These are phyloP conservation scores for Suillus placidus DNA, from an alignment of 768 basidiomycete species.

Conservation along the genomic window DNA sequence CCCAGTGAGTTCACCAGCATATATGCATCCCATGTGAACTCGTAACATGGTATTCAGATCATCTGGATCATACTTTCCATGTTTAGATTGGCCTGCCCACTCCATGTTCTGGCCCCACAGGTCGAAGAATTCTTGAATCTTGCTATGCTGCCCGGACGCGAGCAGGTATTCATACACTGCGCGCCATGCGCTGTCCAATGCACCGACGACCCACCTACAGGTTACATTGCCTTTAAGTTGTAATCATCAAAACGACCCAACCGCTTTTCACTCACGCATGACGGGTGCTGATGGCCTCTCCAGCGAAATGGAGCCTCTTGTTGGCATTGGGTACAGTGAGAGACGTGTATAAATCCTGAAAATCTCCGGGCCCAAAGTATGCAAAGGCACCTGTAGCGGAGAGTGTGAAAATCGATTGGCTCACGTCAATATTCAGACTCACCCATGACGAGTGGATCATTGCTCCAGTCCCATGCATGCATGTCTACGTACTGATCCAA, in stretches of 20 bases:
- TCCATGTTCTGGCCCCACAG: conserved; percentile 27
- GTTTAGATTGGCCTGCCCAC: too few relatives aligned
- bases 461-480: conserved; percentile 38
- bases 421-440: conserved; percentile 6
- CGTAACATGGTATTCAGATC: too few relatives aligned
- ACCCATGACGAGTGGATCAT: conserved; percentile 36
- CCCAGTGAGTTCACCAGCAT: too few relatives aligned
- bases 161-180: conserved; percentile 33
- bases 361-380: conserved; percentile 43
- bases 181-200: conserved; percentile 39
- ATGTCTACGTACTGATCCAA: conserved; percentile 24
- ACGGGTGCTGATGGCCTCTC: conserved; percentile 40
- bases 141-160: conserved; percentile 13
- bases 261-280: conserved; percentile 29
- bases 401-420: background rate
- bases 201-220: conserved; percentile 42
- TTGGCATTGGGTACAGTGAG: conserved; percentile 35
- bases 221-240: background rate
- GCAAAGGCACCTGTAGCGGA: conserved; percentile 39
- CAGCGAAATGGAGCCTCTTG: conserved; percentile 37
- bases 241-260: background rate
- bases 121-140: conserved; percentile 21
- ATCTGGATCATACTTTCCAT: too few relatives aligned
- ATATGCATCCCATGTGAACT: too few relatives aligned
- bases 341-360: conserved; percentile 32